Evolutionary conservation across 202 grass and related monocot species (phyloP).

Genomic region (Eragrostis tef): DNA sequence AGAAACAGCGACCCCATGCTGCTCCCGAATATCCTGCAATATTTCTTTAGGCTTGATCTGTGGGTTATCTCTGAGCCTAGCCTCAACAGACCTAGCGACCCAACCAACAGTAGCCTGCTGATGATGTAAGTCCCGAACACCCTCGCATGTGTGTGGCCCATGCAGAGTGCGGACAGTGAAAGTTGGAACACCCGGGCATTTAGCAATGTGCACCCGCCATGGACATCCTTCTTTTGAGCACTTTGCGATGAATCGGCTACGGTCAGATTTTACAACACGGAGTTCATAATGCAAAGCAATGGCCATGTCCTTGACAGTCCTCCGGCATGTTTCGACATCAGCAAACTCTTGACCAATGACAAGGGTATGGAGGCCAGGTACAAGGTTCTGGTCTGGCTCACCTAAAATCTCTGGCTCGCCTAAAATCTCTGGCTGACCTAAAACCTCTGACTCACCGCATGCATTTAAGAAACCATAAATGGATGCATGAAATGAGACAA

Average conservation of each 20-base stretch:
- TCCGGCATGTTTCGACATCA: slow-evolving; percentile 76
- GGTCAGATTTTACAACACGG: slow-evolving; percentile 89
- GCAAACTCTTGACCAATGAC: slow-evolving; percentile 90
- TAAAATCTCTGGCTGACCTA: slow-evolving; percentile 48
- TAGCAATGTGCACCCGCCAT: slow-evolving; percentile 90
- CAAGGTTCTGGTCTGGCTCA: slow-evolving; percentile 52
- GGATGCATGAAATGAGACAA: slow-evolving; percentile 82
- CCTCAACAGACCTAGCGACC: slow-evolving; percentile 90
- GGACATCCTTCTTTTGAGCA: slow-evolving; percentile 85
- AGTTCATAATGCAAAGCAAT: slow-evolving; percentile 94
- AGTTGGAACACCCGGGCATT: slow-evolving; percentile 71
- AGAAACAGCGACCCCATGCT: slow-evolving; percentile 91
- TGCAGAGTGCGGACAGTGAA: slow-evolving; percentile 91
- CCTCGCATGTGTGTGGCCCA: slow-evolving; percentile 83
- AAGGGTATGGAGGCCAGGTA: slow-evolving; percentile 51
- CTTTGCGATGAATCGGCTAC: slow-evolving; percentile 90
- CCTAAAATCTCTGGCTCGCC: slow-evolving; percentile 6
- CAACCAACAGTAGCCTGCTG: slow-evolving; percentile 95
- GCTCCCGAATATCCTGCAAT: slow-evolving; percentile 88
- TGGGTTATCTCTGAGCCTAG: slow-evolving; percentile 84
- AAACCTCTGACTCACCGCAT: slow-evolving; percentile 55
- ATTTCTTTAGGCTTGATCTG: slow-evolving; percentile 98
- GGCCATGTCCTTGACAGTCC: slow-evolving; percentile 90
- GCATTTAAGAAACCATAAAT: slow-evolving; percentile 93
- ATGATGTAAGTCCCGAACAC: slow-evolving; percentile 82